Evolutionary conservation across 257 asterid species (phyloP), one percentile per base, ranked within the genome.

Genomic region (Penstemon eatonii): DNA sequence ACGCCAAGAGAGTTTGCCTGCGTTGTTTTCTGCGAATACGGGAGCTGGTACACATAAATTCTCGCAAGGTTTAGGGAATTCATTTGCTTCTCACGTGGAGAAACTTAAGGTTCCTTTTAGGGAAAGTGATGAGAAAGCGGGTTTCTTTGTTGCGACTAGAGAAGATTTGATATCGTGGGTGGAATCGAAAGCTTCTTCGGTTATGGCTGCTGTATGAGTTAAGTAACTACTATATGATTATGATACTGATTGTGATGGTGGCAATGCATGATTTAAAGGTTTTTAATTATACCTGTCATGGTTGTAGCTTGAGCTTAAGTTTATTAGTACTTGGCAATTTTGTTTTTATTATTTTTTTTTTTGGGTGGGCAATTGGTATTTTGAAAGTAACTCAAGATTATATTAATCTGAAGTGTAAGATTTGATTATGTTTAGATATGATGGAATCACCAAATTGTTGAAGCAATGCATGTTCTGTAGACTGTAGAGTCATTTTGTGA

Each of bases 31-130:
- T 0, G 98, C 98, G 1, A 84, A 73, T 74, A 87, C 99, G 0
- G 99, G 99, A 36, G 77, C 95, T 0, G 99, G 99, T 7, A 85
- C 89, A 41, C 97, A 91, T 61, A 89, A 80, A 87, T 89, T 83
- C 68, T 85, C 96, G 6, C 93, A 85, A 59, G 97, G 96, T 2
- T 69, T 89, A 68, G 96, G 81, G 47, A 79, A 60, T 61, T 88
- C 90, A 7, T 89, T 91, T 8, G 97, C 90, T 18, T 73, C 84
- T 52, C 96, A 88, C 56, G 85, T 77, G 55, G 89, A 80, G 78
- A 84, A 81, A 66, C 68, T 94, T 40, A 86, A 84, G 4, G 99
- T 85, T 12, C 99, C 99, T 5, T 94, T 91, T 60, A 75, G 47
- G n/a, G 81, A 81, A 47, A 88, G 97, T 51, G 87, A 84, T 44